A percentile compares a stretch with the other conserved stretches of the same genome.
phyloP scores from a whole-genome alignment of 805 yeast species.

The Suhomyces emberorum region DNA sequence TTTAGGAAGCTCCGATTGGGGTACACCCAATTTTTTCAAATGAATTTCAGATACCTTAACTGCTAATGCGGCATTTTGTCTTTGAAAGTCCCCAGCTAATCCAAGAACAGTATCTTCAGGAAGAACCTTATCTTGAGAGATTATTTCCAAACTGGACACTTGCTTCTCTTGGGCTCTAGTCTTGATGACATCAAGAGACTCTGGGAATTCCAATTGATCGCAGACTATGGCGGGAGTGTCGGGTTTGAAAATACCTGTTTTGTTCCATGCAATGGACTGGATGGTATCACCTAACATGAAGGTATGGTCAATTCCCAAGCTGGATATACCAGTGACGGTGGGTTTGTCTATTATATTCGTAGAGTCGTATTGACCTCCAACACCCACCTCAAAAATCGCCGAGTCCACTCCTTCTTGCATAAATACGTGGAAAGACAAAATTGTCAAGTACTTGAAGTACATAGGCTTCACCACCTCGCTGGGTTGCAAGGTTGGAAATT shows the following conservation, averaged over 20 bases:
- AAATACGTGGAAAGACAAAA: slow-evolving; percentile 88
- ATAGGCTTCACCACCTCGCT: slow-evolving; percentile 76
- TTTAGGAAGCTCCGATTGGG: slow-evolving; percentile 19
- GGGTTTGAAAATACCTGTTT: slow-evolving; percentile 84
- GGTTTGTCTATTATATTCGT: slow-evolving; percentile 84
- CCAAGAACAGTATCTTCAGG: slow-evolving; percentile 54
- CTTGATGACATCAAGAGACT: slow-evolving; percentile 53
- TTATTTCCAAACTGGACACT: slow-evolving; percentile 44
- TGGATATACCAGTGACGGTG: slow-evolving; percentile 77
- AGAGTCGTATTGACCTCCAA: slow-evolving; percentile 97
- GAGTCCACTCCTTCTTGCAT: slow-evolving; percentile 85
- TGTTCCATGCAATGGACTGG: slow-evolving; percentile 92
- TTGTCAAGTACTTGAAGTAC: slow-evolving; percentile 86
- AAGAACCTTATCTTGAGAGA: slow-evolving; percentile 41
- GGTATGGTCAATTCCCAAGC: slow-evolving; percentile 91
- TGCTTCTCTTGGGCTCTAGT: slow-evolving; percentile 68
- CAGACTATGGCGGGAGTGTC: slow-evolving; percentile 64
- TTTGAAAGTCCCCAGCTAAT: slow-evolving; percentile 81
- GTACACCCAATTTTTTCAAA: slow-evolving; percentile 47
- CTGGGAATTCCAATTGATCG: slow-evolving; percentile 50
- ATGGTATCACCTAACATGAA: slow-evolving; percentile 82
- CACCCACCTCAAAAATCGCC: slow-evolving; percentile 96
- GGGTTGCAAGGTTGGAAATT: slow-evolving; percentile 67
- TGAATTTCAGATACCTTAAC: slow-evolving; percentile 64
- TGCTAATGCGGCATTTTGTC: slow-evolving; percentile 84